Evolutionary conservation across 2,329 filamentous ascomycete genomes (phyloP).

Genomic region (Aspergillus ochraceus): DNA sequence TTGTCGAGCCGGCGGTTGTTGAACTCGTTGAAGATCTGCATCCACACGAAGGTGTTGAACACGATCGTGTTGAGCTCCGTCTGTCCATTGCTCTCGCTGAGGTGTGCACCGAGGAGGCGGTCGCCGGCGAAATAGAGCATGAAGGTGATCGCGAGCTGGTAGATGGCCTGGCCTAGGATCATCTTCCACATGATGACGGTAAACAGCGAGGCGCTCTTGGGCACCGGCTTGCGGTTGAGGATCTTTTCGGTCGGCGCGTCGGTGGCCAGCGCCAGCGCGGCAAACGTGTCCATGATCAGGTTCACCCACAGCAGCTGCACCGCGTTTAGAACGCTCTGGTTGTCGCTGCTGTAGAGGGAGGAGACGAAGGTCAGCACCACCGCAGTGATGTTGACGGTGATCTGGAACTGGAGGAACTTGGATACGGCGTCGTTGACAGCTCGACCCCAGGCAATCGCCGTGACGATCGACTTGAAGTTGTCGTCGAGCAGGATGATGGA

Average conservation of each 20-base stretch:
- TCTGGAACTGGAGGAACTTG: constrained; percentile 65
- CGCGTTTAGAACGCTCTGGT: constrained; percentile 76
- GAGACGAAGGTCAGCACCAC: constrained; percentile 86
- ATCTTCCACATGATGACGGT: constrained; percentile 98
- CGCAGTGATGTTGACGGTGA: constrained; percentile 88
- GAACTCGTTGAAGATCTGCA: constrained; percentile 98
- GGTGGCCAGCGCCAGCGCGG: constrained; percentile 82
- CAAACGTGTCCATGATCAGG: constrained; percentile 95
- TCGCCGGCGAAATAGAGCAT: constrained; percentile 75
- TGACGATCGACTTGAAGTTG: constrained; percentile 66
- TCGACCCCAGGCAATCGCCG: constrained; percentile 67
- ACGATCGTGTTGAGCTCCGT: constrained; percentile 73
- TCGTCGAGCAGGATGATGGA: constrained; percentile 68
- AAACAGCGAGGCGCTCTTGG: constrained; percentile 73
- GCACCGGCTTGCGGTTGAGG: constrained; percentile 74
- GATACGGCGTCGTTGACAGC: constrained; percentile 68
- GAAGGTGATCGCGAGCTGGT: constrained; percentile 78
- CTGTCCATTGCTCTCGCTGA: constrained; percentile 44
- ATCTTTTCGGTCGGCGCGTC: constrained; percentile 84
- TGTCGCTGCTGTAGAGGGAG: constrained; percentile 68
- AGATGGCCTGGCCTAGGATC: constrained; percentile 90
- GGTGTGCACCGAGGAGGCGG: constrained; percentile 60
- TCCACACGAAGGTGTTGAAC: constrained; percentile 99
- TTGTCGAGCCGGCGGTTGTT: constrained; percentile 97
- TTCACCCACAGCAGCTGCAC: constrained; percentile 96